Evolutionary conservation across 1,284 basidiomycete species (phyloP).

Genomic region (Boletus albobrunnescens): DNA sequence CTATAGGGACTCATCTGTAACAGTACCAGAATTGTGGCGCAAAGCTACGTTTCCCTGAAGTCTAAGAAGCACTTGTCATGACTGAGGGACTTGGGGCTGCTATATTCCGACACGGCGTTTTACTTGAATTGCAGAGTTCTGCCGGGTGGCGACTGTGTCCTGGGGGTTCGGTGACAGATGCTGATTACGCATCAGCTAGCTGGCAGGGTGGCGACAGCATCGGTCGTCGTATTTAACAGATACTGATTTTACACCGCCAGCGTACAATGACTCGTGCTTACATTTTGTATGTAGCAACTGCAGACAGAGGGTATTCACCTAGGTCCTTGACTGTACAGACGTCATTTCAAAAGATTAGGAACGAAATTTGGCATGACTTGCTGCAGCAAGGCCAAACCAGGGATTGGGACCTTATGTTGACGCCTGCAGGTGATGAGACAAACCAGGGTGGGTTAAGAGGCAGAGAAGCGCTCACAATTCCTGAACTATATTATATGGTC

Average conservation of each 20-base stretch:
- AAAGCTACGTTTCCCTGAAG: background rate
- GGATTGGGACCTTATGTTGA: slow-evolving; percentile 29
- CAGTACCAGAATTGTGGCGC: background rate
- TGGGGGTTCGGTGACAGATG: background rate
- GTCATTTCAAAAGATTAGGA: slow-evolving; percentile 3
- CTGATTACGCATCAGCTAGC: background rate
- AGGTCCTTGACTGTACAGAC: background rate
- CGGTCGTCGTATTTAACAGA: background rate
- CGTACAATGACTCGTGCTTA: background rate
- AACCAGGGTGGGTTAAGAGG: background rate
- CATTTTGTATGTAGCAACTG: background rate
- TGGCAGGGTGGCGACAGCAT: background rate
- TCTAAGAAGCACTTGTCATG: background rate
- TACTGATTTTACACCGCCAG: background rate
- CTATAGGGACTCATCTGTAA: background rate
- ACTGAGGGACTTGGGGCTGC: too few relatives aligned
- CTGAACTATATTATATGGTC: slow-evolving; percentile 19
- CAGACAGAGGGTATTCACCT: background rate
- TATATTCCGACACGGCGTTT: too few relatives aligned
- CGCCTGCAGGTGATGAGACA: slow-evolving; percentile 15
- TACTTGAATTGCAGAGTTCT: too few relatives aligned
- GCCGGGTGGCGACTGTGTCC: background rate
- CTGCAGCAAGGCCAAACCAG: slow-evolving; percentile 29
- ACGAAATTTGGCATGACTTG: slow-evolving; percentile 22
- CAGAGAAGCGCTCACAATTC: slow-evolving; percentile 38